Conservation (phyloP, 768 basidiomycete species). For the Tulasnella sp. region DNA sequence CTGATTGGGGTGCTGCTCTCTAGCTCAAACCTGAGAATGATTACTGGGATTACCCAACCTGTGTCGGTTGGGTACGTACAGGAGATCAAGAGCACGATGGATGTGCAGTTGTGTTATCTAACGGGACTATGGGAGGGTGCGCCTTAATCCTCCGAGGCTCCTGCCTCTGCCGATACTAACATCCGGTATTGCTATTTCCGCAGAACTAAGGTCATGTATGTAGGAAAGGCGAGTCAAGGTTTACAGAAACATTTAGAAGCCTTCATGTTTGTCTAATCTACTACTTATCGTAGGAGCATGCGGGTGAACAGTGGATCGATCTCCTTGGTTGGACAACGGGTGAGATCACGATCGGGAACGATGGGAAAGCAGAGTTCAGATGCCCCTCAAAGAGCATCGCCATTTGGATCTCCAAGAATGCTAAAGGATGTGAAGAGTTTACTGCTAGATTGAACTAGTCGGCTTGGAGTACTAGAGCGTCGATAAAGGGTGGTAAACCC, state of each 20-base stretch:
- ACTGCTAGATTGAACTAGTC: background rate
- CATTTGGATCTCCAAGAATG: conserved; percentile 38
- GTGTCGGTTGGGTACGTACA: conserved; percentile 32
- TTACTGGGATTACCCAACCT: conserved; percentile 33
- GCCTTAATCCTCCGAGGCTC: background rate
- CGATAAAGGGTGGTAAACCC: background rate
- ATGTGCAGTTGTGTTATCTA: conserved; percentile 34
- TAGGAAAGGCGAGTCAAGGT: background rate
- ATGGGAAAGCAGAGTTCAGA: conserved; percentile 48
- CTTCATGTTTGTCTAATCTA: background rate
- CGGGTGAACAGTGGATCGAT: conserved; percentile 48
- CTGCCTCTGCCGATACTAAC: background rate
- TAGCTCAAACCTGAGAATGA: conserved; percentile 20
- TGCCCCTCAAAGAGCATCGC: conserved; percentile 42
- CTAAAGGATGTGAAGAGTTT: background rate
- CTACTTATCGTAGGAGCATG: conserved; percentile 37
- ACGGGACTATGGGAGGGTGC: conserved; percentile 31
- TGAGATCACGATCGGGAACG: conserved; percentile 46
- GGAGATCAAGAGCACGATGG: conserved; percentile 32
- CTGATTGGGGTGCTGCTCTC: background rate
- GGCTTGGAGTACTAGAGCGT: background rate
- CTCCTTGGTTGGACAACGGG: conserved; percentile 47
- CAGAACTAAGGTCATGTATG: background rate
- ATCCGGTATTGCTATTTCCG: too few species aligned
- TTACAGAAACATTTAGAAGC: background rate